These are phyloP conservation scores for Turritis glabra DNA, from an alignment of 345 rosid species.

Conservation along the genomic window DNA sequence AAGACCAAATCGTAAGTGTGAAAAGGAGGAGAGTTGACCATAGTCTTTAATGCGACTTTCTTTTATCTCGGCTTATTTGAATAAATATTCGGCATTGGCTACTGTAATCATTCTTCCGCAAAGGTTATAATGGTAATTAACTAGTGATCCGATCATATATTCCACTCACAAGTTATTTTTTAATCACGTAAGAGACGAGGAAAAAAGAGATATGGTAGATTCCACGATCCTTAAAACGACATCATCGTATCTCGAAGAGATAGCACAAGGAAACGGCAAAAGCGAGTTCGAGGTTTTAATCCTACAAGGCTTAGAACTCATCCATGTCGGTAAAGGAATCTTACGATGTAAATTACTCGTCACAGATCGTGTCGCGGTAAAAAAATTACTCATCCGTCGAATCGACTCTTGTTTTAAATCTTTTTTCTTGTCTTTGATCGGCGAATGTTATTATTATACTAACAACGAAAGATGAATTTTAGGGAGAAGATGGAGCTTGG, in stretches of 20 bases:
- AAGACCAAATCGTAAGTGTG: not conserved
- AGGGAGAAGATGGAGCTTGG: slow-evolving; percentile 50
- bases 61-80: too few species aligned
- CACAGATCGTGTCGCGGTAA: slow-evolving; percentile 37
- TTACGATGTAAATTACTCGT: slow-evolving; percentile 36
- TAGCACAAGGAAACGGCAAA: slow-evolving; percentile 8
- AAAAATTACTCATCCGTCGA: not conserved
- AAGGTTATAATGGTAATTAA: not conserved
- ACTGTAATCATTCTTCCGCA: not conserved
- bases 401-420: not conserved
- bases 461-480: not conserved
- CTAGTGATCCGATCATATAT: not conserved
- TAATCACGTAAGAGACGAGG: not conserved
- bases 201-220: not conserved
- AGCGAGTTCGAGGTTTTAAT: slow-evolving; percentile 9
- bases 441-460: not conserved
- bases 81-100: not conserved
- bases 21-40: not conserved
- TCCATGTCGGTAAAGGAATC: slow-evolving; percentile 37
- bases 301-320: slow-evolving; percentile 27
- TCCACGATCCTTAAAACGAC: not conserved
- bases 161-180: not conserved
- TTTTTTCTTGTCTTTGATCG: too few species aligned
- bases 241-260: slow-evolving; percentile 19
- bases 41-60: too few species aligned